Conservation (phyloP, 2,329 filamentous ascomycete species). For the Boeremia exigua region DNA sequence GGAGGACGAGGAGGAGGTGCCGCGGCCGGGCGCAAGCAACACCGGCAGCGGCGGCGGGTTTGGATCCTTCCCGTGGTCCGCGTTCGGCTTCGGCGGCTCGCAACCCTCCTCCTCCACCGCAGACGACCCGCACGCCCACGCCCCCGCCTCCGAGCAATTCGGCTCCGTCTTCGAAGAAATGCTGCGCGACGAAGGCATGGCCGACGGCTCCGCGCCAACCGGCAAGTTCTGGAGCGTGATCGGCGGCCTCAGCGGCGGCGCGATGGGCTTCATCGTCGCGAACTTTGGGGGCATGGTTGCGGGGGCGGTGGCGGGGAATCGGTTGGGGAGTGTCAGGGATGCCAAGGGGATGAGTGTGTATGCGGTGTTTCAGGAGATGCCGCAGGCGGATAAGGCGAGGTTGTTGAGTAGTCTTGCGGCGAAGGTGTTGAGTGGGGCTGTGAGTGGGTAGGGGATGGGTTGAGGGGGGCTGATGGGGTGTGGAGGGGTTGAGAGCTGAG, state of each 20-base stretch:
- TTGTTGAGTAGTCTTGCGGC: constrained; percentile 83
- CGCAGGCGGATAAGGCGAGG: constrained; percentile 79
- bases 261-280: constrained; percentile 92
- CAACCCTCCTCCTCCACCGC: constrained; percentile 50
- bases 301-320: constrained; percentile 89
- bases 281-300: constrained; percentile 90
- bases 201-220: constrained; percentile 69
- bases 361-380: constrained; percentile 86
- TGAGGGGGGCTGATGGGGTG: neutral
- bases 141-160: constrained; percentile 78
- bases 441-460: constrained; percentile 1
- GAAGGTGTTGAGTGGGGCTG: constrained; percentile 81
- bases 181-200: constrained; percentile 67
- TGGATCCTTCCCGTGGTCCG: constrained; percentile 77
- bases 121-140: constrained; percentile 57
- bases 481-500: no score
- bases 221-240: constrained; percentile 85
- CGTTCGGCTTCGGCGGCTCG: constrained; percentile 65
- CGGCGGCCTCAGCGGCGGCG: constrained; percentile 84
- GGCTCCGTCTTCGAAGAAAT: constrained; percentile 68
- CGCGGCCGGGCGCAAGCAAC: neutral
- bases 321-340: constrained; percentile 88
- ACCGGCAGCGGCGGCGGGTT: constrained; percentile 14
- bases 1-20: constrained; percentile 55
- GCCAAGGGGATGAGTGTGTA: constrained; percentile 95